Conservation (phyloP, 2,329 filamentous ascomycete genomes). For the Immersiporthe knoxdaviesiana region DNA sequence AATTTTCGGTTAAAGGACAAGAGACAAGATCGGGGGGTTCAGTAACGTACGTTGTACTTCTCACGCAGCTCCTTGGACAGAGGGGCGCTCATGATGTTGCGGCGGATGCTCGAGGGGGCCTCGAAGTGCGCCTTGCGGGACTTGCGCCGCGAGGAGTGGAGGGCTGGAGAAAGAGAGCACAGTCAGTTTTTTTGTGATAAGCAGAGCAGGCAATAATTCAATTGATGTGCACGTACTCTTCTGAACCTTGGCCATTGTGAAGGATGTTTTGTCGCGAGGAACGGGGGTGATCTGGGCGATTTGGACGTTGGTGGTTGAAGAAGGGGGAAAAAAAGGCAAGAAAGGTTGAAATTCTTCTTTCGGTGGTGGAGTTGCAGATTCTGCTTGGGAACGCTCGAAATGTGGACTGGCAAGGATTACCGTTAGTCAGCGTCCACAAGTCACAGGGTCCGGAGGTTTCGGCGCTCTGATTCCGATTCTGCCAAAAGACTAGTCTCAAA, state of each 20-base stretch:
- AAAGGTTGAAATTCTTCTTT: constrained; percentile 7
- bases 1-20: too few species aligned
- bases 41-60: constrained; percentile 89
- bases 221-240: constrained; percentile 36
- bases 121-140: constrained; percentile 98
- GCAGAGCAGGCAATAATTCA: neutral
- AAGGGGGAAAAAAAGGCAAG: too few species aligned
- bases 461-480: constrained; percentile 25
- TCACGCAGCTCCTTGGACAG: constrained; percentile 96
- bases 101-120: constrained; percentile 91
- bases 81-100: constrained; percentile 95
- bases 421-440: neutral
- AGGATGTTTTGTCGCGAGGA: constrained; percentile 34
- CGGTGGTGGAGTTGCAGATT: neutral
- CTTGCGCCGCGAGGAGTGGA: constrained; percentile 92
- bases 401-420: constrained; percentile 15
- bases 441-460: constrained; percentile 24
- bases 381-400: constrained; percentile 11
- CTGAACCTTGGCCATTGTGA: constrained; percentile 75
- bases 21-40: neutral
- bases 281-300: constrained; percentile 21
- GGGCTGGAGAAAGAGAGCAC: constrained; percentile 45
- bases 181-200: constrained; percentile 31
- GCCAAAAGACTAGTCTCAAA: neutral
- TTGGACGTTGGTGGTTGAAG: constrained; percentile 22